Conservation (phyloP, 179 eudicot genomes). For the Sideroxylon spinosum region DNA sequence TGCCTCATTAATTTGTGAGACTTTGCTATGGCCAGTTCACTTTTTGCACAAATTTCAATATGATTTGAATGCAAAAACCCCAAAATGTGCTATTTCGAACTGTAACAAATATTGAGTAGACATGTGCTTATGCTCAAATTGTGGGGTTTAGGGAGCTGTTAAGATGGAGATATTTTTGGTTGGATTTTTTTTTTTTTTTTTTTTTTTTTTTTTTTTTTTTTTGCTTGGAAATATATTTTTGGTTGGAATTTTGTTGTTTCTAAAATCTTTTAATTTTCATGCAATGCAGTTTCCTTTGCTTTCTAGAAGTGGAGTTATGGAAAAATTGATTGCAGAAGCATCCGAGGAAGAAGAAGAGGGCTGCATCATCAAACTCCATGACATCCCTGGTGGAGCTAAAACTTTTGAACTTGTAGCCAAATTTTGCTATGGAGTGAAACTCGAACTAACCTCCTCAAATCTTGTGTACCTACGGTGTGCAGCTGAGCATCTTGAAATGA, state of each 20-base stretch:
- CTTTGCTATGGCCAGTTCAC: background rate
- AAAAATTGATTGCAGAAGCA: constrained; percentile 60
- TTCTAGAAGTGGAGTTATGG: constrained; percentile 85
- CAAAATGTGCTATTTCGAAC: background rate
- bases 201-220: too few relatives aligned
- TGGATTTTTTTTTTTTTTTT: too few relatives aligned
- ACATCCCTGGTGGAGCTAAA: constrained; percentile 80
- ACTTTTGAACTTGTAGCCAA: constrained; percentile 76
- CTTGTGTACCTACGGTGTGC: constrained; percentile 80
- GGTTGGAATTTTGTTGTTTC: background rate
- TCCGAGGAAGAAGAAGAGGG: constrained; percentile 47
- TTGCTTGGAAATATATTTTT: too few relatives aligned
- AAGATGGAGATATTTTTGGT: constrained; percentile 1
- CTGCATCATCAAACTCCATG: constrained; percentile 47
- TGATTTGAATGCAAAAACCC: background rate
- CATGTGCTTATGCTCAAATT: background rate
- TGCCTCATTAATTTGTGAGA: background rate
- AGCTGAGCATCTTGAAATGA: constrained; percentile 76
- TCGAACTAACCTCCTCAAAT: constrained; percentile 72
- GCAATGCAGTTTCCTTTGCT: constrained; percentile 73
- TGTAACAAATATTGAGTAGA: background rate
- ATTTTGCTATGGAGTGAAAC: constrained; percentile 84
- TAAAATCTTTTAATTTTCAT: constrained; percentile 1
- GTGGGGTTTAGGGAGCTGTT: background rate
- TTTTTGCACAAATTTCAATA: background rate